A percentile compares a stretch with the other conserved stretches of the same genome.
These are phyloP conservation scores for Rubroboletus pulcherrimus DNA, from an alignment of 768 basidiomycete genomes.

Conservation along the genomic window DNA sequence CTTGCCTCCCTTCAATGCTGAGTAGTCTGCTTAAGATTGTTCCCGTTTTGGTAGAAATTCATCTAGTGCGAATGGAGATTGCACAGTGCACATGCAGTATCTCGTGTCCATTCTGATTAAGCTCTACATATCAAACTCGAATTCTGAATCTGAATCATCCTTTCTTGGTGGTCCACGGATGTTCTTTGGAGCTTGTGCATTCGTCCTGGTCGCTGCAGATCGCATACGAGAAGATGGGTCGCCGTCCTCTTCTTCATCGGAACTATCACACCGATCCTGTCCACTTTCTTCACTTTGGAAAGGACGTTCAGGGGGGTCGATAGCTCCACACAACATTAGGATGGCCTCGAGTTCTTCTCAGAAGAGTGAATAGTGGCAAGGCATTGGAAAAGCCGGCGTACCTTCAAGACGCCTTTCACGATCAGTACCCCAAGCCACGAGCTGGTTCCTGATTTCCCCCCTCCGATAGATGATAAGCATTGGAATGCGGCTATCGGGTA, in stretches of 20 bases:
- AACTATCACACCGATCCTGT: conserved; percentile 37
- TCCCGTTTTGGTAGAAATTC: neutral
- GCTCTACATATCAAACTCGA: conserved; percentile 67
- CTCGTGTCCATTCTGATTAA: neutral
- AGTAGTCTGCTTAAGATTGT: conserved; percentile 21
- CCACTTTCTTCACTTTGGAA: conserved; percentile 24
- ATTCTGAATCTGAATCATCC: conserved; percentile 72
- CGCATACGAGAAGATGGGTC: conserved; percentile 53
- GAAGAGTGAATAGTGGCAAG: neutral
- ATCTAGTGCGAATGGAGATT: neutral
- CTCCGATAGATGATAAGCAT: conserved; percentile 91
- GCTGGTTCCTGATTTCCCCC: conserved; percentile 86
- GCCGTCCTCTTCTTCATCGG: conserved; percentile 45
- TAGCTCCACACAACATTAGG: conserved; percentile 58
- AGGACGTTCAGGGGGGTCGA: conserved; percentile 54
- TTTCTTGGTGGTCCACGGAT: conserved; percentile 47
- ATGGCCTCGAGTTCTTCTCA: conserved; percentile 66
- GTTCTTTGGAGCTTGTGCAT: conserved; percentile 50
- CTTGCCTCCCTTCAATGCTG: conserved; percentile 57
- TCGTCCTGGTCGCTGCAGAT: conserved; percentile 57
- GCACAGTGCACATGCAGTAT: neutral
- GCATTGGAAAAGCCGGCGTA: conserved; percentile 29
- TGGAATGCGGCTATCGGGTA: conserved; percentile 86
- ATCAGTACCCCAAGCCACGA: conserved; percentile 82
- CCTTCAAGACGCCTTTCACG: conserved; percentile 75